phyloP scores from a whole-genome alignment of 1,284 basidiomycete genomes.

The Meira nashicola region DNA sequence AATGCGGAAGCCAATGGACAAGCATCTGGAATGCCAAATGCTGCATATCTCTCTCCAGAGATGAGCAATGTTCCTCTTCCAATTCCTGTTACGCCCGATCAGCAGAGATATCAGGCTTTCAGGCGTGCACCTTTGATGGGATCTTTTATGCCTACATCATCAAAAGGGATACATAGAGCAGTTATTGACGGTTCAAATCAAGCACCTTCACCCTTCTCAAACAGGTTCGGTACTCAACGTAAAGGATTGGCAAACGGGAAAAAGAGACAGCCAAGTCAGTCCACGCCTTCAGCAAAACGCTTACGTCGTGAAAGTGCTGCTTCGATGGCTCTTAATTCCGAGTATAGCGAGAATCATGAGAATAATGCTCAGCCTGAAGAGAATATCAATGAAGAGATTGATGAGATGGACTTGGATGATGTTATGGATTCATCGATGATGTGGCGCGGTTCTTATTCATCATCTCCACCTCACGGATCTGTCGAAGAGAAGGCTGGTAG shows the following conservation, averaged over 20 bases:
- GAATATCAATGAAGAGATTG: slow-evolving; percentile 12
- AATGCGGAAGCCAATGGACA: not conserved
- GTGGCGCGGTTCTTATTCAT: slow-evolving; percentile 11
- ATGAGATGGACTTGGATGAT: slow-evolving; percentile 48
- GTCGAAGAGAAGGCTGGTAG: slow-evolving; percentile 7
- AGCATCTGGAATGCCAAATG: not conserved
- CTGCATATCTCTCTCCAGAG: not conserved
- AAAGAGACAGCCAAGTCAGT: slow-evolving; percentile 8
- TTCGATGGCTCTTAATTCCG: not conserved
- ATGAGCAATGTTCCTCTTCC: not conserved
- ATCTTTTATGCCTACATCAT: slow-evolving; percentile 27
- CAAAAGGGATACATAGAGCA: slow-evolving; percentile 41
- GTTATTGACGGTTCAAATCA: slow-evolving; percentile 48
- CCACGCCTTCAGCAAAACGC: slow-evolving; percentile 23
- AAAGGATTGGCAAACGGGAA: slow-evolving; percentile 25
- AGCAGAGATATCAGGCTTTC: not conserved
- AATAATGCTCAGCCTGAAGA: not conserved
- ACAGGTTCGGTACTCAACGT: slow-evolving; percentile 31
- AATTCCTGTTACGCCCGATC: not conserved
- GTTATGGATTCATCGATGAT: slow-evolving; percentile 46
- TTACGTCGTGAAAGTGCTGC: slow-evolving; percentile 31
- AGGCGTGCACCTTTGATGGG: slow-evolving; percentile 23
- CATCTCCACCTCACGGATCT: not conserved
- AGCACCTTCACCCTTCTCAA: slow-evolving; percentile 47
- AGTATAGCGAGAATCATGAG: slow-evolving; percentile 7